Base-by-base conservation (phyloP, 2,329 filamentous ascomycete genomes). In the Colletotrichum truncatum region DNA sequence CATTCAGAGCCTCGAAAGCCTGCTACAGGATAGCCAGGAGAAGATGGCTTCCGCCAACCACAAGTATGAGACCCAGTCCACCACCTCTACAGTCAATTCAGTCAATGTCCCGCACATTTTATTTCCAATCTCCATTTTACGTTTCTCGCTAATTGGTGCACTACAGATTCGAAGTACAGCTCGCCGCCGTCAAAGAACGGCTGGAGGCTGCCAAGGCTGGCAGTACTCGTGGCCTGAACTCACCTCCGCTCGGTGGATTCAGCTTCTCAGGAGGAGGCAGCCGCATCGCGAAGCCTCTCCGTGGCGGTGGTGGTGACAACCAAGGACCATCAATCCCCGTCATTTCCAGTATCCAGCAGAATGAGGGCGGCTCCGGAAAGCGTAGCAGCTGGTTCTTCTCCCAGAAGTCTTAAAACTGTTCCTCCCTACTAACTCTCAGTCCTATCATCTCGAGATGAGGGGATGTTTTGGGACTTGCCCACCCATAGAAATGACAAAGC, bases 1-100 rank as follows among this genome's bases (percentile, higher is more conserved):
- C 63, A 99, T 99, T 76, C 91, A 97, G 78, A 97, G 93, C 77
- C 84, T 99, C 46, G 96, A 99, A 82, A 91, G 88, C 74, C 83
- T 99, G 74, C 86, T 99, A 73, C 94, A 97, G 78, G 96, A 99
- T 78, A 97, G 93, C 75, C 96, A 99, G 82, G 96, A 99, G 85
- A 99, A 99, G 84, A 87, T 99, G 77, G 97, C 95, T 30, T 92
- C 95, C 67, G 94, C 96, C 39, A 99, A 98, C 79, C 95, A 98
- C 82, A 92, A 97, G 96, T 98, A 66, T 36, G 64, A n/a, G 14
- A n/a, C 36, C 30, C 46, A 32, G 14, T 12, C 38, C 10, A 21
- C 16, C 18, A 39, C 2, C 14, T 16, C 14, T n/a, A 11, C 25
- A 14, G 21, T n/a, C 28, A 12, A 32, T n/a, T n/a, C n/a, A 30